Evolutionary conservation across 495 filamentous ascomycete species (phyloP).

Genomic region (Pyronema omphalodes): DNA sequence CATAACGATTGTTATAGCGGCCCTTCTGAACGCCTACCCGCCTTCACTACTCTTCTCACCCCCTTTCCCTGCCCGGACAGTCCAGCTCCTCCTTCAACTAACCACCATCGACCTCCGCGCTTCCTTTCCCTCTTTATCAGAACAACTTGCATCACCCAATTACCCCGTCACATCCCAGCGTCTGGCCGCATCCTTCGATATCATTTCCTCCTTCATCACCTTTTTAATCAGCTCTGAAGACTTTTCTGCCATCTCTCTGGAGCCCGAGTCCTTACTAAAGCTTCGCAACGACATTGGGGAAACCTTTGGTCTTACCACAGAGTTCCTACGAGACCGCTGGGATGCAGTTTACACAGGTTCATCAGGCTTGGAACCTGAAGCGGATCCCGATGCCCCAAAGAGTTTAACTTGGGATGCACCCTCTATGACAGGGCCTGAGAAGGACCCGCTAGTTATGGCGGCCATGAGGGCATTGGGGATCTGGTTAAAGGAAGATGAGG

Average conservation of each 20-base stretch:
- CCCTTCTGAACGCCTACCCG: background rate
- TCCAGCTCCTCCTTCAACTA: slow-evolving; percentile 41
- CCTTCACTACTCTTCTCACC: background rate
- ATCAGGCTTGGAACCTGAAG: slow-evolving; percentile 28
- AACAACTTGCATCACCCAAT: slow-evolving; percentile 31
- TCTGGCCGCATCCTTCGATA: slow-evolving; percentile 39
- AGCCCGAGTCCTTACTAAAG: slow-evolving; percentile 37
- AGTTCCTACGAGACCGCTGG: slow-evolving; percentile 47
- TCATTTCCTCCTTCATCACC: slow-evolving; percentile 39
- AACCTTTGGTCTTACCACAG: slow-evolving; percentile 38
- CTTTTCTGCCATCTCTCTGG: slow-evolving; percentile 17
- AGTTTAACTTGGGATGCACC: slow-evolving; percentile 36
- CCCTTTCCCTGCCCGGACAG: background rate
- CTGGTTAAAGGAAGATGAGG: slow-evolving; percentile 47
- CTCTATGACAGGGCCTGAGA: slow-evolving; percentile 24
- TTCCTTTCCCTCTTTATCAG: slow-evolving; percentile 40
- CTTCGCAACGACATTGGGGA: slow-evolving; percentile 39
- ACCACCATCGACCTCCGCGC: slow-evolving; percentile 43
- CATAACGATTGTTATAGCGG: background rate
- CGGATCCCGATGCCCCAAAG: slow-evolving; percentile 25
- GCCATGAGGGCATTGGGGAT: slow-evolving; percentile 35
- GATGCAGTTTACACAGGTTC: slow-evolving; percentile 24
- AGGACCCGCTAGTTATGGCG: slow-evolving; percentile 33
- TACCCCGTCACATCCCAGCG: slow-evolving; percentile 34
- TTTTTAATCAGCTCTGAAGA: slow-evolving; percentile 35